Evolutionary conservation across 352 stramenopile genomes (phyloP), one percentile per base, ranked within the genome.

Genomic region (Globisporangium spinosum): DNA sequence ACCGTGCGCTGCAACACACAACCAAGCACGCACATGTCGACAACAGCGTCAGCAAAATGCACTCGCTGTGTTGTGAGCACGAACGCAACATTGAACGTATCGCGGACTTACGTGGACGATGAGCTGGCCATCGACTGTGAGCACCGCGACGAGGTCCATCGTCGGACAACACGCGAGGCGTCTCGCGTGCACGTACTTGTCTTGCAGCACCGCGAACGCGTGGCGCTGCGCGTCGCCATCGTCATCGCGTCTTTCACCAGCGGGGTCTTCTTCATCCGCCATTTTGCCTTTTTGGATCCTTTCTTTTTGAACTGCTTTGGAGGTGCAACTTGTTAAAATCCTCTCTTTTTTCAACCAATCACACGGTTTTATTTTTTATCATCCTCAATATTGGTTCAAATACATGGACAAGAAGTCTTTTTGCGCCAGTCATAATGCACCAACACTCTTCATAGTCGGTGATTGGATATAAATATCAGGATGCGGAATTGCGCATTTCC

Each of bases 101-200:
- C 12, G 12, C 13, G 10, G 8, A 84, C 84, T 63, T 65, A 95
- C 87, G 61, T 93, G 82, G 20, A 95, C 82, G 54, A 91, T 64
- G 4, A 93, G 76, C 38, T 94, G 77, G 38, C 80, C 73, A 59
- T 94, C 87, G 12, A 74, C 71, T 8, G 83, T 93, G 43, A 94
- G 66, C 15, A 93, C 68, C 2, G 85, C 87, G 32, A 95, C 58
- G 27, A 93, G 75, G 67, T 94, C 87, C 87, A 95, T 95, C 9
- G 80, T 87, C 12, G 87, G 82, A 29, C 87, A 93, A 58, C 83
- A 93, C 13, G 62, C 68, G 2, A 95, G 65, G 0, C 67, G 69
- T 17, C 74, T 62, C 15, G 85, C 84, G 55, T 71, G 74, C 67
- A 88, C 78, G 49, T 78, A 90, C 62, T 90, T 89, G 6, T 93